phyloP scores from a whole-genome alignment of 2,329 filamentous ascomycete species.

The Phaeoacremonium minimum region DNA sequence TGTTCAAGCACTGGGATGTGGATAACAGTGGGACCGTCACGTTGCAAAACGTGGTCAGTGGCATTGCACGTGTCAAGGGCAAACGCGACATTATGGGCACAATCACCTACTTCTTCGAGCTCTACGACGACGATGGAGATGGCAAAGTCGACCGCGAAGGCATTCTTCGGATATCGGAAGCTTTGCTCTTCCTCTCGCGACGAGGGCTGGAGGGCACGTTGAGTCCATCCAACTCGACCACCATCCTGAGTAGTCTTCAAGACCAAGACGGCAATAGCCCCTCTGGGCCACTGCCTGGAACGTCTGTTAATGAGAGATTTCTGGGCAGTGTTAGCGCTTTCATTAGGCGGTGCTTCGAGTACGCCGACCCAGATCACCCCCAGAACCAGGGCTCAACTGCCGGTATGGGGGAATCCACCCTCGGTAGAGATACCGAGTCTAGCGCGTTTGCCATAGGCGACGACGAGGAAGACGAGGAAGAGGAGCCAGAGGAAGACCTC shows the following conservation, averaged over 20 bases:
- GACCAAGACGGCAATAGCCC: slow-evolving; percentile 22
- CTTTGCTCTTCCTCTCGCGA: slow-evolving; percentile 84
- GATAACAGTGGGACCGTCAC: slow-evolving; percentile 74
- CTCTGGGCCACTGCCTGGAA: slow-evolving; percentile 38
- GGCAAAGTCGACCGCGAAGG: slow-evolving; percentile 93
- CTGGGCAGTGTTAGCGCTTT: slow-evolving; percentile 92
- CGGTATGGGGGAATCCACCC: slow-evolving; percentile 12
- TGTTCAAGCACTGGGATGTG: slow-evolving; percentile 86
- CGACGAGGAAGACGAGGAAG: slow-evolving; percentile 56
- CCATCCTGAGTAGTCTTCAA: slow-evolving; percentile 42
- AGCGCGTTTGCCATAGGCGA: slow-evolving; percentile 72
- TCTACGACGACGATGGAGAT: slow-evolving; percentile 90
- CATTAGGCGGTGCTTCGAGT: slow-evolving; percentile 94
- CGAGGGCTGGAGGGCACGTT: slow-evolving; percentile 76
- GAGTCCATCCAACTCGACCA: slow-evolving; percentile 58
- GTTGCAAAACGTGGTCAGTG: slow-evolving; percentile 87
- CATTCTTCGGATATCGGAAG: slow-evolving; percentile 91
- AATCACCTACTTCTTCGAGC: slow-evolving; percentile 95
- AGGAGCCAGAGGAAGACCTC: slow-evolving; percentile 50
- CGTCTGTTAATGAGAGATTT: slow-evolving; percentile 79
- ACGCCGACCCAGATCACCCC: slow-evolving; percentile 86
- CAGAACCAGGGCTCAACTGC: slow-evolving; percentile 42
- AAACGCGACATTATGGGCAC: slow-evolving; percentile 95
- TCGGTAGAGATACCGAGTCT: slow-evolving; percentile 27
- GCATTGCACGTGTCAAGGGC: slow-evolving; percentile 86